phyloP scores from a whole-genome alignment of 352 stramenopile species.

The Hyaloperonospora arabidopsidis region DNA sequence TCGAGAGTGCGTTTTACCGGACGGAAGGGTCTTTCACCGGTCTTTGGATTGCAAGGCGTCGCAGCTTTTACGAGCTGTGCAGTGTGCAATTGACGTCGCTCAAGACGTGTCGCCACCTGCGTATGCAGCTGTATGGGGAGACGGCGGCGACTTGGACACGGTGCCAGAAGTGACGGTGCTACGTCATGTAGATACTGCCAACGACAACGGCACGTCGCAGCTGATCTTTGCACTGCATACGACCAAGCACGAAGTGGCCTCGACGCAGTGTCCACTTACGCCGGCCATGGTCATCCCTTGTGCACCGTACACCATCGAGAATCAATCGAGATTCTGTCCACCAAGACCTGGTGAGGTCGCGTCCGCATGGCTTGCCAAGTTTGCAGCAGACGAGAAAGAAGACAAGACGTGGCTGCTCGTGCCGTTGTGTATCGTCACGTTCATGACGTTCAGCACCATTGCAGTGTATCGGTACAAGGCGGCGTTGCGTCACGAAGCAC shows the following conservation, averaged over 20 bases:
- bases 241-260: conserved; percentile 32
- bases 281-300: conserved; percentile 59
- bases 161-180: conserved; percentile 43
- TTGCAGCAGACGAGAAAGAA: conserved; percentile 39
- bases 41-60: conserved; percentile 37
- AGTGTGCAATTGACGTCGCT: conserved; percentile 46
- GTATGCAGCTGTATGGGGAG: conserved; percentile 49
- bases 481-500: conserved; percentile 29
- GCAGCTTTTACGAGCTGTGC: conserved; percentile 33
- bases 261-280: conserved; percentile 39
- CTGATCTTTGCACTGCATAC: conserved; percentile 58
- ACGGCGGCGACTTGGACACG: conserved; percentile 41
- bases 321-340: conserved; percentile 33
- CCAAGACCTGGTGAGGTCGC: conserved; percentile 33
- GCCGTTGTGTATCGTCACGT: conserved; percentile 42
- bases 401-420: conserved; percentile 55
- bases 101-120: conserved; percentile 23
- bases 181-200: conserved; percentile 38
- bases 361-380: conserved; percentile 45
- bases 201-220: conserved; percentile 20
- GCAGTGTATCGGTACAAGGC: conserved; percentile 45
- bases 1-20: conserved; percentile 14
- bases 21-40: conserved; percentile 33
- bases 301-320: conserved; percentile 32
- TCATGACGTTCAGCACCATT: conserved; percentile 40